Base-by-base conservation (phyloP, 2,329 filamentous ascomycete species). In the Fusarium torreyae region DNA sequence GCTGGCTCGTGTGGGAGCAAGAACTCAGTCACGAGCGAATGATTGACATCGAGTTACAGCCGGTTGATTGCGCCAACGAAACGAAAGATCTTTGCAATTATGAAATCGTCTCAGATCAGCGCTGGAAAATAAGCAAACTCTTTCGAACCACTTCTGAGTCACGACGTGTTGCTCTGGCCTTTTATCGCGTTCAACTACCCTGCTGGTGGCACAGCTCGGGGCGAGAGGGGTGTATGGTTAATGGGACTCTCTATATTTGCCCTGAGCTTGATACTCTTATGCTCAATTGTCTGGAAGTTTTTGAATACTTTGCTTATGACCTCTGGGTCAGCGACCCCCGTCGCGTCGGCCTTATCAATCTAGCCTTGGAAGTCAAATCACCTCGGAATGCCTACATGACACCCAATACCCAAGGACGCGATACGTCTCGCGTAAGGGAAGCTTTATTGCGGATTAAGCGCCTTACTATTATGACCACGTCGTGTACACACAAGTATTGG, bases 1-100 rank as follows among this genome's bases (percentile, higher is more conserved):
- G 59, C 20, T 36, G 52, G 6, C 48, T 65, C 22, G 14, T 63
- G 28, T 65, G 62, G 52, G 52, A 65, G 1, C 38, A 49, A 6
- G 18, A 5, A 3, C 42, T 58, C 1, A 33, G 46, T n/a, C 46
- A 51, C 20, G 39, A 63, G 2, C 40, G 58, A 3, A 24, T 24
- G 22, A 24, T 24, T 24, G 22, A 24, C 22, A 24, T 24, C 22
- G 22, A 24, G 5, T 24, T 24, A 24, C 22, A 4, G 22, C 22
- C 22, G n/a, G n/a, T n/a, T n/a, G n/a, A n/a, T n/a, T n/a, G n/a
- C n/a, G n/a, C n/a, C n/a, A n/a, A n/a, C n/a, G n/a, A 10, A 1
- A 7, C 18, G 6, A 3, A 9, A 31, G 3, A 31, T 31, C 28
- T 10, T 31, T 10, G 10, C 10, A 1, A 4, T 11, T 57, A 50